These are phyloP conservation scores for Amanita muscaria DNA, from an alignment of 768 basidiomycete species.

Conservation along the genomic window DNA sequence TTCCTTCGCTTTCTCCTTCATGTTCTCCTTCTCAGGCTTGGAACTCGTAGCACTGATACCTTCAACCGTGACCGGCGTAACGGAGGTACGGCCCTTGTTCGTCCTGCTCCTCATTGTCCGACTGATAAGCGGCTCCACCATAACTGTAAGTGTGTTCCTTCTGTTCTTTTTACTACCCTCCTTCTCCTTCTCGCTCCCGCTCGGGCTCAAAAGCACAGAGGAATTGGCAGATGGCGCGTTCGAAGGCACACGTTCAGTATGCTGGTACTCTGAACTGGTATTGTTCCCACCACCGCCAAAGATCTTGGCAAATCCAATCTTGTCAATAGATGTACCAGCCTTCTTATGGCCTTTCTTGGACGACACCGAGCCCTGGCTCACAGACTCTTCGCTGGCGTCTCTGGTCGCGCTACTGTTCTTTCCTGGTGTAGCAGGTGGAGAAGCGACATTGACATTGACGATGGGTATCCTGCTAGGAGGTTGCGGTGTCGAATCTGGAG, in stretches of 20 bases:
- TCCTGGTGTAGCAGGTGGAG: conserved; percentile 29
- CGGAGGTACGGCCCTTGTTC: conserved; percentile 24
- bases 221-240: conserved; percentile 11
- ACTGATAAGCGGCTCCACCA: conserved; percentile 66
- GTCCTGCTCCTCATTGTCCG: conserved; percentile 40
- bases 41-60: conserved; percentile 9
- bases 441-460: conserved; percentile 29
- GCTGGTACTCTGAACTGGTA: conserved; percentile 17
- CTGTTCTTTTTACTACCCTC: conserved; percentile 45
- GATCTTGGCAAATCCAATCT: conserved; percentile 70
- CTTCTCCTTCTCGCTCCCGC: conserved; percentile 12
- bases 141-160: conserved; percentile 79
- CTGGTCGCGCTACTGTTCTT: conserved; percentile 15
- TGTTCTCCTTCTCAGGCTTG: conserved; percentile 14
- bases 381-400: conserved; percentile 22
- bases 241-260: conserved; percentile 3
- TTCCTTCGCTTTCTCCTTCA: conserved; percentile 20
- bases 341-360: conserved; percentile 47
- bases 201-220: conserved; percentile 21
- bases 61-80: conserved; percentile 20
- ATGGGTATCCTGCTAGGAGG: conserved; percentile 20
- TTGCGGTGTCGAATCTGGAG: conserved; percentile 21
- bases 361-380: conserved; percentile 24
- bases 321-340: conserved; percentile 66
- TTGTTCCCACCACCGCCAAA: conserved; percentile 37